Percentiles rank a stretch among this genome's conserved stretches.
These are phyloP conservation scores for Verticillium klebahnii DNA, from an alignment of 2,329 filamentous ascomycete genomes.

Conservation along the genomic window DNA sequence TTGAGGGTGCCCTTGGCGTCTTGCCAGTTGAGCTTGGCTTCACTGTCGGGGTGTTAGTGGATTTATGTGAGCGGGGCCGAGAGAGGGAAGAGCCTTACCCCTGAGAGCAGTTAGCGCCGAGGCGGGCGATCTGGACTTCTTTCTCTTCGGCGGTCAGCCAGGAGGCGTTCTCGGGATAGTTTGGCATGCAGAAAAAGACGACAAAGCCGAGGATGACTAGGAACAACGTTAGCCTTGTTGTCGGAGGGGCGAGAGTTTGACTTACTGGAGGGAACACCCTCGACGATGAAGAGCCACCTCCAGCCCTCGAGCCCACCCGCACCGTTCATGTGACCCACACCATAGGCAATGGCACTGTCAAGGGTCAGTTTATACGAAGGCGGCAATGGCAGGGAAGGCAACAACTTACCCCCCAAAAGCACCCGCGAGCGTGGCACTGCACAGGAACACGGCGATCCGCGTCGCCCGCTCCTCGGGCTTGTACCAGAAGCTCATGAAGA, in stretches of 20 bases:
- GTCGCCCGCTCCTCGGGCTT: constrained; percentile 24
- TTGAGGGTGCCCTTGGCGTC: constrained; percentile 67
- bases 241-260: neutral
- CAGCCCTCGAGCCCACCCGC: constrained; percentile 42
- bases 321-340: constrained; percentile 51
- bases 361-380: neutral
- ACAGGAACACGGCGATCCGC: constrained; percentile 61
- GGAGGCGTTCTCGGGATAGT: constrained; percentile 18
- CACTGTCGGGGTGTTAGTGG: neutral
- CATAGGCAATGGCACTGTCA: constrained; percentile 45
- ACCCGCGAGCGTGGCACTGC: constrained; percentile 63
- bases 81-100: neutral
- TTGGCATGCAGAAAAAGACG: constrained; percentile 43
- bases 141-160: constrained; percentile 20
- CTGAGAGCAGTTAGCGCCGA: neutral
- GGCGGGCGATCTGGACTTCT: neutral
- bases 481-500: constrained; percentile 67
- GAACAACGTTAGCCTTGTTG: too few species aligned
- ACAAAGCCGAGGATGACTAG: constrained; percentile 49
- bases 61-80: neutral
- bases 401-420: constrained; percentile 50
- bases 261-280: constrained; percentile 1
- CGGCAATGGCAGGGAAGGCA: neutral
- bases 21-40: constrained; percentile 31
- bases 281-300: constrained; percentile 52